Base-by-base conservation (phyloP, 805 yeast species). In the Tetrapisispora taiwanensis region DNA sequence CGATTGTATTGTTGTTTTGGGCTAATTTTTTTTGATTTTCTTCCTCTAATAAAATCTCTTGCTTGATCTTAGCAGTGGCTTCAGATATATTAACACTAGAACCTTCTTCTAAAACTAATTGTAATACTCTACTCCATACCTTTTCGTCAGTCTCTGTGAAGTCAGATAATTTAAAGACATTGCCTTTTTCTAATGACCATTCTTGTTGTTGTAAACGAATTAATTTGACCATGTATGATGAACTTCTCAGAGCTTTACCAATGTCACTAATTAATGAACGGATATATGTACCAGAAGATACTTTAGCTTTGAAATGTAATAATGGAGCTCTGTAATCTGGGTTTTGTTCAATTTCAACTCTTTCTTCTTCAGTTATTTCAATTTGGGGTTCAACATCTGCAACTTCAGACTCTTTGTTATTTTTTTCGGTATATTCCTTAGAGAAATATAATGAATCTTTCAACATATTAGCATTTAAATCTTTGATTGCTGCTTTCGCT, bases 201-300 rank as follows among this genome's bases (percentile, higher is more conserved):
- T 83, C 83, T 2, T 86, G 86, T 63, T 94, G 98, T 44, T 74
- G 70, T 9, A 68, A 59, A 56, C 99, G 75, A 9, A 78, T 72
- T 45, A 92, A 73, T 52, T 78, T 79, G 8, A 83, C 95, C 95
- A 92, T 89, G 57, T 87, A 87, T 0, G 95, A 86, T 22, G 85
- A 76, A 0, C 89, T 78, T 15, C 82, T 80, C 58, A 89, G 66
- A 0, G 90, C 83, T 47, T 83, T 75, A 1, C 95, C 97, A 36
- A 85, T 70, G 56, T 92, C 99, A 63, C 95, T 86, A 40, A 92
- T 72, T 43, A 92, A 67, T 2, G 96, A 83, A 52, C 99, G 74
- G 40, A 92, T 88, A 56, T 92, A 92, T 0, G 97, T 92, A 1
- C 99, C 99, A 0, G 97, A 87, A 1, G 95, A 83, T 0, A 90